phyloP scores from a whole-genome alignment of 768 basidiomycete genomes.

The Leccinellum rugosiceps region DNA sequence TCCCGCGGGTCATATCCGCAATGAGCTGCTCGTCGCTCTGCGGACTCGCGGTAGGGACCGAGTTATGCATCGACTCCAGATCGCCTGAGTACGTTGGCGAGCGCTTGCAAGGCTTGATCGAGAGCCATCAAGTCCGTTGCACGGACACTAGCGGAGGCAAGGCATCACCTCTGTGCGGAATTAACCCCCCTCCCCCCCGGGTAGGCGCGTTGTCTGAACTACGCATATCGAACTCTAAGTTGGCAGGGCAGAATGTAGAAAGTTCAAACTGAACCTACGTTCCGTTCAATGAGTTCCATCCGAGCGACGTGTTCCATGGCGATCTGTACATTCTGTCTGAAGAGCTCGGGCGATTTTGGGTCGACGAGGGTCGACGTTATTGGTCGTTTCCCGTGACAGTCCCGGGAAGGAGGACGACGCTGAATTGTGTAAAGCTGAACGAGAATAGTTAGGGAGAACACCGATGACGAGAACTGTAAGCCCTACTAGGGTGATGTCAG shows the following conservation, averaged over 20 bases:
- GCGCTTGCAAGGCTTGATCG: slow-evolving; percentile 45
- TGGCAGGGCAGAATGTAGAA: no score
- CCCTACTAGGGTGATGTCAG: no score
- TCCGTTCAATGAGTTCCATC: slow-evolving; percentile 42
- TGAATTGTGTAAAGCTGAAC: no score
- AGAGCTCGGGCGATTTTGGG: no score
- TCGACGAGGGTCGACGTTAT: no score
- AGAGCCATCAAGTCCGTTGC: slow-evolving; percentile 49
- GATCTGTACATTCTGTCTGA: no score
- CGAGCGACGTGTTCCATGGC: slow-evolving; percentile 45
- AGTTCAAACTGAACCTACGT: slow-evolving; percentile 42
- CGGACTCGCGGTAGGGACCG: slow-evolving; percentile 32
- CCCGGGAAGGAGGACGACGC: no score
- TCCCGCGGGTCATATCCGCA: slow-evolving; percentile 37
- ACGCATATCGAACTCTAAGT: not conserved
- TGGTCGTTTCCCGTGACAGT: no score
- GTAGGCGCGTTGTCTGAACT: slow-evolving; percentile 44
- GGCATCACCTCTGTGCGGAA: slow-evolving; percentile 48
- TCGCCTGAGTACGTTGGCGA: slow-evolving; percentile 49
- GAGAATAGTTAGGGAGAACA: no score
- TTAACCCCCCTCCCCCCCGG: slow-evolving; percentile 46
- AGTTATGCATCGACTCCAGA: slow-evolving; percentile 69
- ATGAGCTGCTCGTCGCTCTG: slow-evolving; percentile 49
- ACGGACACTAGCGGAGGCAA: not conserved
- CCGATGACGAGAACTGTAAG: no score